Evolutionary conservation across 306 rosid species (phyloP).

Genomic region (Cucurbita argyrosperma): DNA sequence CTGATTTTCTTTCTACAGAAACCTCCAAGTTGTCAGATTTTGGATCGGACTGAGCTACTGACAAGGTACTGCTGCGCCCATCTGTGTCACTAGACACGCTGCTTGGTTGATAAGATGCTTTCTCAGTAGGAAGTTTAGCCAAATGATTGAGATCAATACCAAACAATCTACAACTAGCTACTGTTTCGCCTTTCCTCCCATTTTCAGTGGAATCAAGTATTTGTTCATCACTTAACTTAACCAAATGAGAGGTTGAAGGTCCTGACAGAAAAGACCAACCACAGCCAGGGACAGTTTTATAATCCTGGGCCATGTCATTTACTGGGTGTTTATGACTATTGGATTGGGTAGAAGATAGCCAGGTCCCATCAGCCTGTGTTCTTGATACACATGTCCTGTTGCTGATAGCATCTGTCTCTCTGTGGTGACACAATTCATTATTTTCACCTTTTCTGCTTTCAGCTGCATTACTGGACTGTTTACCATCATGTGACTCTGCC

Average conservation of each 20-base stretch:
- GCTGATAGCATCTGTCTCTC: conserved; percentile 33
- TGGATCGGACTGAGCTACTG: conserved; percentile 32
- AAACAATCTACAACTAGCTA: conserved; percentile 48
- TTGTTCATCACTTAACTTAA: conserved; percentile 29
- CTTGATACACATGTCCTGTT: conserved; percentile 28
- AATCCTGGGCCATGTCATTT: conserved; percentile 45
- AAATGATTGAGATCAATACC: conserved; percentile 54
- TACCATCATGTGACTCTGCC: conserved; percentile 25
- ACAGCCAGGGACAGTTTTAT: conserved; percentile 36
- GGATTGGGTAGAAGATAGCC: conserved; percentile 48
- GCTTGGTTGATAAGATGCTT: conserved; percentile 18
- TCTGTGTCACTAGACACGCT: conserved; percentile 23
- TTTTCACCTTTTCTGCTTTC: conserved; percentile 45
- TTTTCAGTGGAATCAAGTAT: conserved; percentile 35
- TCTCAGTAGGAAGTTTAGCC: conserved; percentile 14
- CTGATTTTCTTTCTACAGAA: conserved; percentile 30
- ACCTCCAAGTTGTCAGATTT: conserved; percentile 34
- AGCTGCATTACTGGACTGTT: conserved; percentile 21
- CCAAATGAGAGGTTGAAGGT: conserved; percentile 23
- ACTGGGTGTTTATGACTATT: conserved; percentile 27
- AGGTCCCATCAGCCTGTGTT: conserved; percentile 34
- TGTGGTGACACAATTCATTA: conserved; percentile 28
- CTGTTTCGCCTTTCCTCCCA: conserved; percentile 42
- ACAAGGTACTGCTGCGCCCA: conserved; percentile 22
- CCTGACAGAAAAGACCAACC: conserved; percentile 22